A percentile compares a stretch with the other conserved stretches of the same genome.
Evolutionary conservation across 345 rosid genomes (phyloP).

Genomic region (Diplotaxis tenuifolia): DNA sequence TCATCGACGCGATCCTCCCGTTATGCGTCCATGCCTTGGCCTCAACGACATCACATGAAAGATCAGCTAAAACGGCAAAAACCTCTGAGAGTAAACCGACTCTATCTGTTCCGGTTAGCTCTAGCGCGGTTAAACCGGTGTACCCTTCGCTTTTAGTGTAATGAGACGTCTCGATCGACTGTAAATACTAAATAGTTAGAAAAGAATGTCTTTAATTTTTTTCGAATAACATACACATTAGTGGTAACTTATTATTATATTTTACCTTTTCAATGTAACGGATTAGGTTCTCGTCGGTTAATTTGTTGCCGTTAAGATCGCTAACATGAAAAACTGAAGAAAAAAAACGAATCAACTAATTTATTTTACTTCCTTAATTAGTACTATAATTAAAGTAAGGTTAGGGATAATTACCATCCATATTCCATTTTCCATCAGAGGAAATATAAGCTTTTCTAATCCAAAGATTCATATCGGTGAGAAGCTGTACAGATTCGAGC

Average conservation of each 20-base stretch:
- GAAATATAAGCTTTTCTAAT: constrained; percentile 88
- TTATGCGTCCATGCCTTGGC: constrained; percentile 90
- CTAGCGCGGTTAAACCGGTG: constrained; percentile 62
- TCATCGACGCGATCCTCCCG: constrained; percentile 63
- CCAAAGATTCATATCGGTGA: constrained; percentile 91
- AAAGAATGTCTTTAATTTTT: not conserved
- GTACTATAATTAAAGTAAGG: constrained; percentile 6
- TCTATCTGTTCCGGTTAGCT: constrained; percentile 72
- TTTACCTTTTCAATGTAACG: constrained; percentile 87
- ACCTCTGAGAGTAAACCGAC: constrained; percentile 77
- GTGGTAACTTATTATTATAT: not conserved
- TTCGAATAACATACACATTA: not conserved
- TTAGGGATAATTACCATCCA: constrained; percentile 69
- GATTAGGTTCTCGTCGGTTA: constrained; percentile 74
- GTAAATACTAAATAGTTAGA: constrained; percentile 7
- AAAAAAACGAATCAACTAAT: not conserved
- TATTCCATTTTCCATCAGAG: constrained; percentile 84
- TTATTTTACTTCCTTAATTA: not conserved
- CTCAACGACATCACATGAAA: constrained; percentile 66
- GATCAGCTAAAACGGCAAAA: constrained; percentile 74
- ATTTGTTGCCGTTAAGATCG: constrained; percentile 75
- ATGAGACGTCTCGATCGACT: constrained; percentile 63
- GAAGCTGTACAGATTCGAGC: constrained; percentile 87
- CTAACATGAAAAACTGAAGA: constrained; percentile 89
- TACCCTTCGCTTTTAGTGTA: constrained; percentile 43